Conservation (phyloP, 2,329 filamentous ascomycete genomes). For the Diaporthe sp. region DNA sequence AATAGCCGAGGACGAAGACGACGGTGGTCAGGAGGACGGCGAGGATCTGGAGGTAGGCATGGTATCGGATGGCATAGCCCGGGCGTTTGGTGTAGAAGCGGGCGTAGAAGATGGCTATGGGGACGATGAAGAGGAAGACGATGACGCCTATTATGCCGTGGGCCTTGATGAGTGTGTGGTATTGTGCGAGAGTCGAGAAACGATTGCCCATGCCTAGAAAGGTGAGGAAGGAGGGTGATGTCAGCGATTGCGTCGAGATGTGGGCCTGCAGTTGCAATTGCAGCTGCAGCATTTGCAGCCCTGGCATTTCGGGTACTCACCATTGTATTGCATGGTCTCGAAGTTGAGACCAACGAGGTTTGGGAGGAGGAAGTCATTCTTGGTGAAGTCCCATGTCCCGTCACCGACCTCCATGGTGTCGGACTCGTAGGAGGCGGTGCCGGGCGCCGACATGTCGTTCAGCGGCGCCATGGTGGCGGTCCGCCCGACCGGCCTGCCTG, state of each 20-base stretch:
- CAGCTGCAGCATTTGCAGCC: neutral
- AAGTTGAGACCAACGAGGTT: conserved; percentile 84
- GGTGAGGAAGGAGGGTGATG: neutral
- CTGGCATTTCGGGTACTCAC: conserved; percentile 58
- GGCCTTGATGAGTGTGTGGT: conserved; percentile 78
- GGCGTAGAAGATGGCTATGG: conserved; percentile 79
- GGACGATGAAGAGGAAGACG: conserved; percentile 81
- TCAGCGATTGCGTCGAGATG: conserved; percentile 35
- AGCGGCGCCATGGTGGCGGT: conserved; percentile 72
- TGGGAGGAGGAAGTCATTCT: conserved; percentile 83
- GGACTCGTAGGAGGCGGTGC: conserved; percentile 80
- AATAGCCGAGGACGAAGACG: conserved; percentile 81
- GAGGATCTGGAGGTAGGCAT: conserved; percentile 81
- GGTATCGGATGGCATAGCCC: conserved; percentile 74
- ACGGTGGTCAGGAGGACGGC: conserved; percentile 78
- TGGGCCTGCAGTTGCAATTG: neutral
- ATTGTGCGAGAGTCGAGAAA: conserved; percentile 77
- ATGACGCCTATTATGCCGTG: conserved; percentile 81
- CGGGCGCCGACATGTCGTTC: conserved; percentile 75
- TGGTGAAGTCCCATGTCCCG: conserved; percentile 85
- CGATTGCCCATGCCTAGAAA: conserved; percentile 83
- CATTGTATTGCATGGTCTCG: conserved; percentile 88
- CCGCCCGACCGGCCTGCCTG: conserved; percentile 45
- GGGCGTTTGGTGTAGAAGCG: conserved; percentile 77
- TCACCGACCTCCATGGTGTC: conserved; percentile 84